phyloP scores from a whole-genome alignment of 2,329 filamentous ascomycete genomes.

The Epichloe amarillans region DNA sequence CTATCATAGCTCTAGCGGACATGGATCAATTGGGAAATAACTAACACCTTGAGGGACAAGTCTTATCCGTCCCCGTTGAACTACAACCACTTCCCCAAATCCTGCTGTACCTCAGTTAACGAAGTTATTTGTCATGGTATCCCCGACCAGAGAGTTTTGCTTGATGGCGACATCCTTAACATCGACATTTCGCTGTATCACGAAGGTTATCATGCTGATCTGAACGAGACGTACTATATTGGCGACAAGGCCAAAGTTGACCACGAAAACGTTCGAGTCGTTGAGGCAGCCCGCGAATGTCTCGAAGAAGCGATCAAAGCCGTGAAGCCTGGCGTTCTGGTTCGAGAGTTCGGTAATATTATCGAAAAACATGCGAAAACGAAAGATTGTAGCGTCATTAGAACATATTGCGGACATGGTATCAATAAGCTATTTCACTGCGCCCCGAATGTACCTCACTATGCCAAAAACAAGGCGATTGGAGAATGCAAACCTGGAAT shows the following conservation, averaged over 20 bases:
- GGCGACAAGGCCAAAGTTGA: slow-evolving; percentile 76
- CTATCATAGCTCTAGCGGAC: not conserved
- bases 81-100: slow-evolving; percentile 95
- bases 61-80: slow-evolving; percentile 91
- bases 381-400: slow-evolving; percentile 76
- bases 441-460: slow-evolving; percentile 89
- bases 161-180: slow-evolving; percentile 94
- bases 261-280: slow-evolving; percentile 76
- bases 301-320: slow-evolving; percentile 81
- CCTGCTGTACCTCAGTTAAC: slow-evolving; percentile 90
- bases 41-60: slow-evolving; percentile 40
- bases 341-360: slow-evolving; percentile 84
- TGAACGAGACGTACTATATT: slow-evolving; percentile 98
- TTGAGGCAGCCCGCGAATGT: slow-evolving; percentile 80
- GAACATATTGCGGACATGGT: slow-evolving; percentile 92
- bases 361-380: slow-evolving; percentile 93
- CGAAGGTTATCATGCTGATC: slow-evolving; percentile 85
- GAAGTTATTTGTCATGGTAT: slow-evolving; percentile 99
- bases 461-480: slow-evolving; percentile 95
- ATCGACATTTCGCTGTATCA: slow-evolving; percentile 94
- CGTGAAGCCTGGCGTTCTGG: slow-evolving; percentile 84
- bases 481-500: slow-evolving; percentile 90
- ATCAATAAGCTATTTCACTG: slow-evolving; percentile 91
- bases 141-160: slow-evolving; percentile 72
- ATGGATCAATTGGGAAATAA: not conserved